Percentiles rank a stretch among this genome's conserved stretches.
These are phyloP conservation scores for Alternaria sp. DNA, from an alignment of 2,329 filamentous ascomycete genomes.

Conservation along the genomic window DNA sequence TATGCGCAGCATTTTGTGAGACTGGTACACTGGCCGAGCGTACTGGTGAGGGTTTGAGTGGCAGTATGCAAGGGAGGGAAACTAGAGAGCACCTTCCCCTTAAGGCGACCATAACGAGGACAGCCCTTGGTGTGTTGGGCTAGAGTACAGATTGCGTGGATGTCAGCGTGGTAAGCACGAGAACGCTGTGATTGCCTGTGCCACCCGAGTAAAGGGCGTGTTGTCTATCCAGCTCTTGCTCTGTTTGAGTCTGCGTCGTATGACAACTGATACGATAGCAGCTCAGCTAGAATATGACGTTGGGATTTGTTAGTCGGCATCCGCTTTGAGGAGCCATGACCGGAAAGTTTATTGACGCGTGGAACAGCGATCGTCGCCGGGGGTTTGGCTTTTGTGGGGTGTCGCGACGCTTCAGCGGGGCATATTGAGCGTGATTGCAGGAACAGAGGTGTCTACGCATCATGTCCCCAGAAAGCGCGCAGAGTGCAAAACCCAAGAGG, in stretches of 20 bases:
- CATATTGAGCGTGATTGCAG: constrained; percentile 1
- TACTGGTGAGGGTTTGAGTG: neutral
- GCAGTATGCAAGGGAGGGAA: neutral
- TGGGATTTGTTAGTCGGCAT: neutral
- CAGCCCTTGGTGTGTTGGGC: neutral
- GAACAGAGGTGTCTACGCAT: neutral
- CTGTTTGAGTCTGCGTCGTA: neutral
- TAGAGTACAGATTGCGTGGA: neutral
- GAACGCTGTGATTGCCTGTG: constrained; percentile 11
- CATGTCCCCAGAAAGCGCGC: neutral
- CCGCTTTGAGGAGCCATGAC: constrained; percentile 5
- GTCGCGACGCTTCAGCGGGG: neutral
- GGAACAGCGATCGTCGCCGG: constrained; percentile 12
- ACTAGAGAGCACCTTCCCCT: neutral
- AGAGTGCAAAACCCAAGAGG: neutral
- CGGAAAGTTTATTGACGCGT: constrained; percentile 17
- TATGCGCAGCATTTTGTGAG: neutral
- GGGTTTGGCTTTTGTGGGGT: constrained; percentile 6
- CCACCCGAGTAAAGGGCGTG: neutral
- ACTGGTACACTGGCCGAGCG: neutral
- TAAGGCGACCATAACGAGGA: constrained; percentile 11
- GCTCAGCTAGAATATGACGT: constrained; percentile 3
- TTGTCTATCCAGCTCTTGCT: neutral
- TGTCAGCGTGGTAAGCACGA: constrained; percentile 10
- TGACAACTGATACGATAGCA: constrained; percentile 4